Percentiles rank a stretch among this genome's conserved stretches.
phyloP scores from a whole-genome alignment of 2,329 filamentous ascomycete species.

The Madurella mycetomatis region DNA sequence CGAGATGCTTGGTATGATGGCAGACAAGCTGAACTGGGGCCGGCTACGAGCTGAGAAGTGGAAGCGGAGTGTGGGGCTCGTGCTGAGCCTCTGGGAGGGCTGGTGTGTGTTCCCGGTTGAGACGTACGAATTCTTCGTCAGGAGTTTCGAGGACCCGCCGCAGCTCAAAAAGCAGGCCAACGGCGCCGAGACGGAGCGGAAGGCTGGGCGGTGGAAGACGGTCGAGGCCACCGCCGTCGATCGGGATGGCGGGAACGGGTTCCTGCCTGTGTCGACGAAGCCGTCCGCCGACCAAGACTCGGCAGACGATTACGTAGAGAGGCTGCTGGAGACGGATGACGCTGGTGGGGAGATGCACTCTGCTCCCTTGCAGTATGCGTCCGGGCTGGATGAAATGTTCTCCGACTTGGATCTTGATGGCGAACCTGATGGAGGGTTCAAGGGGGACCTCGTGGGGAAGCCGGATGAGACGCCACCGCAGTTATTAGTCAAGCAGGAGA shows the following conservation, averaged over 20 bases:
- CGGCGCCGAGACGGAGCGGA: constrained; percentile 36
- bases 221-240: constrained; percentile 37
- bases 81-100: constrained; percentile 67
- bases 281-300: constrained; percentile 6
- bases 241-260: constrained; percentile 8
- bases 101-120: constrained; percentile 71
- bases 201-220: constrained; percentile 45
- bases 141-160: constrained; percentile 68
- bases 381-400: constrained; percentile 21
- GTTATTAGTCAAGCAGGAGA: constrained; percentile 13
- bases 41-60: constrained; percentile 78
- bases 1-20: constrained; percentile 67
- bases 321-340: constrained; percentile 21
- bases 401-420: constrained; percentile 38
- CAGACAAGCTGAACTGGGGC: constrained; percentile 72
- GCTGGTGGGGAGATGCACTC: constrained; percentile 21
- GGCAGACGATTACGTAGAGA: constrained; percentile 15
- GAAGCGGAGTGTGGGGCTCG: constrained; percentile 67
- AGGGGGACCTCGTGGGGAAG: constrained; percentile 29
- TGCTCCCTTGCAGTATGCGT: constrained; percentile 20
- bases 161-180: constrained; percentile 32
- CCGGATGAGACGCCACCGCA: constrained; percentile 27
- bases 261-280: constrained; percentile 24
- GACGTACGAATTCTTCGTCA: constrained; percentile 66
- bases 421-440: constrained; percentile 33